Base-by-base conservation (phyloP, 345 rosid genomes). In the Eucalyptus pauciflora region DNA sequence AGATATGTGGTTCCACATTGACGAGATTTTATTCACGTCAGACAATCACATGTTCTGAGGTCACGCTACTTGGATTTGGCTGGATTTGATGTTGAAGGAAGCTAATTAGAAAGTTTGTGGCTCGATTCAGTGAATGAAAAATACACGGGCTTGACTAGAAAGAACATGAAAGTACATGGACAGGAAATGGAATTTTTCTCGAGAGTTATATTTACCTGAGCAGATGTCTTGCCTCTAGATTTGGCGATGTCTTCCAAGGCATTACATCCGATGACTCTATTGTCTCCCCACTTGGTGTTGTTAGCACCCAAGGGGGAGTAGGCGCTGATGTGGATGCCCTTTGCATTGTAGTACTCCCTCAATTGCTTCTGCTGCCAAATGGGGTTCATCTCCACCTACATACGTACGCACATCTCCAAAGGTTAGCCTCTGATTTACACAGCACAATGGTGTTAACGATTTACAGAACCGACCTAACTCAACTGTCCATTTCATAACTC, bases 341-440 rank as follows among this genome's bases (percentile, higher is more conserved):
- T 92, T 16, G n/a, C 51, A 24, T 46, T 88, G 89, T 90, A 90
- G 76, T 85, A 92, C 48, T 90, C 88, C 37, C 91, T 88, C 81
- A 92, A 48, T 17, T 67, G 43, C 89, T 89, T 89, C 87, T 90
- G 92, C 50, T 89, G 92, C 92, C 93, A 90, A 17, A 90, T 10
- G 4, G 93, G 93, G 64, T 90, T 88, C 91, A 90, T 88, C 89
- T 92, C 92, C 86, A 90, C 93, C 92, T 89, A 10, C 48, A 41
- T 9, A 33, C 6, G 2, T 37, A 10, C 48, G 27, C 83, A 76
- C 83, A 43, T 76, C 83, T 20, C 29, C 83, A 18, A 43, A 76
- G 25, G 48, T 76, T 41, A 76, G 48, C 48, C 48, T 41, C 22
- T 41, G 83, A 76, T 76, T 41, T 41, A 11, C 12, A 10, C 14